These are phyloP conservation scores for Chernovozyma sophiae-reginae DNA, from an alignment of 1,139 yeast species.

Conservation along the genomic window DNA sequence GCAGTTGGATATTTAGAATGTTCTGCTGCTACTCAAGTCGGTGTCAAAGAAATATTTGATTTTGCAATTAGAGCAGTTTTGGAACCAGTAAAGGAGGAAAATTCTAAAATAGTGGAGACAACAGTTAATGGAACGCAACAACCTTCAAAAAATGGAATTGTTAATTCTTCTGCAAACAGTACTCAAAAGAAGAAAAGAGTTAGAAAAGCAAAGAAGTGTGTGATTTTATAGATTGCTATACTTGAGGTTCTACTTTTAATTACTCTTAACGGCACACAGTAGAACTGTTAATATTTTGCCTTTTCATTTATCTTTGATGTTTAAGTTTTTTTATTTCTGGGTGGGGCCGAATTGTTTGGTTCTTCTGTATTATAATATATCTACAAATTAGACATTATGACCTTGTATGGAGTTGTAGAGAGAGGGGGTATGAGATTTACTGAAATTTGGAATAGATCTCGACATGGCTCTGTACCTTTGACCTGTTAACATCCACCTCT, in stretches of 20 bases:
- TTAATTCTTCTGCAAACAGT: background rate
- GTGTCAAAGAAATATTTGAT: slow-evolving; percentile 80
- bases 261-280: too few relatives aligned
- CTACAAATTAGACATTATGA: background rate
- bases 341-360: background rate
- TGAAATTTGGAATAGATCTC: too few relatives aligned
- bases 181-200: slow-evolving; percentile 27
- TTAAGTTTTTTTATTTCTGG: background rate
- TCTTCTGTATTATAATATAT: slow-evolving; percentile 1
- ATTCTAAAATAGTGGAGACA: background rate
- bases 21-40: slow-evolving; percentile 89
- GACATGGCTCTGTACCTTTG: too few relatives aligned
- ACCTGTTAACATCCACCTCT: too few relatives aligned
- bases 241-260: background rate
- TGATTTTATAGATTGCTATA: slow-evolving; percentile 43
- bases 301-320: background rate
- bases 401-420: background rate
- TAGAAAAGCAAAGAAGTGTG: slow-evolving; percentile 45
- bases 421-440: too few relatives aligned
- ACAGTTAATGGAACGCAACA: background rate
- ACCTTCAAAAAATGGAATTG: background rate
- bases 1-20: slow-evolving; percentile 81
- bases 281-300: too few relatives aligned
- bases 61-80: slow-evolving; percentile 72
- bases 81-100: slow-evolving; percentile 41